Evolutionary conservation across 73 alveolate species (phyloP).

Genomic region (Paramecium sexaurelia): DNA sequence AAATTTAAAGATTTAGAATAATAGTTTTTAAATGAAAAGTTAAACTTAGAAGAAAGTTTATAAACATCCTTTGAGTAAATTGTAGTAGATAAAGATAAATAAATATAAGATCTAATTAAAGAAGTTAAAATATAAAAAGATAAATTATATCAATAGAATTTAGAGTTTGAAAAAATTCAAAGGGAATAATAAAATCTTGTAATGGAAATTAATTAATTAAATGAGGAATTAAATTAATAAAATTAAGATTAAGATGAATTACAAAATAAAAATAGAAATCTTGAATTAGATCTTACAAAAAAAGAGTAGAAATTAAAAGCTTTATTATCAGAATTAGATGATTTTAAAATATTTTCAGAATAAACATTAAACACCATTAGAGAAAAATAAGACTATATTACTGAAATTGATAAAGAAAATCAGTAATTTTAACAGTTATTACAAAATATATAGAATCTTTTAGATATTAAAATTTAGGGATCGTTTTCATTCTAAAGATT

Average conservation of each 20-base stretch:
- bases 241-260: background rate
- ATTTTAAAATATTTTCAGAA: constrained; percentile 22
- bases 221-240: constrained; percentile 8
- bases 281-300: background rate
- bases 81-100: background rate
- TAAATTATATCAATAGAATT: background rate
- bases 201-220: background rate
- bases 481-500: constrained; percentile 43
- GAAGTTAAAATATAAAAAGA: background rate
- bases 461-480: constrained; percentile 44
- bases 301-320: background rate
- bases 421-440: background rate
- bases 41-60: background rate
- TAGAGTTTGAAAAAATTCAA: background rate
- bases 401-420: constrained; percentile 15
- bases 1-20: background rate
- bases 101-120: background rate
- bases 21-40: background rate
- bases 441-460: background rate
- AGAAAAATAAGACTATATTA: constrained; percentile 8
- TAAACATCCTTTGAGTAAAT: background rate
- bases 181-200: background rate
- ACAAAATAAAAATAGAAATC: background rate
- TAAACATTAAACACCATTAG: background rate
- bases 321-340: background rate